Evolutionary conservation across 352 stramenopile genomes (phyloP), one percentile per base, ranked within the genome.

Genomic region (Phytopythium boreale): DNA sequence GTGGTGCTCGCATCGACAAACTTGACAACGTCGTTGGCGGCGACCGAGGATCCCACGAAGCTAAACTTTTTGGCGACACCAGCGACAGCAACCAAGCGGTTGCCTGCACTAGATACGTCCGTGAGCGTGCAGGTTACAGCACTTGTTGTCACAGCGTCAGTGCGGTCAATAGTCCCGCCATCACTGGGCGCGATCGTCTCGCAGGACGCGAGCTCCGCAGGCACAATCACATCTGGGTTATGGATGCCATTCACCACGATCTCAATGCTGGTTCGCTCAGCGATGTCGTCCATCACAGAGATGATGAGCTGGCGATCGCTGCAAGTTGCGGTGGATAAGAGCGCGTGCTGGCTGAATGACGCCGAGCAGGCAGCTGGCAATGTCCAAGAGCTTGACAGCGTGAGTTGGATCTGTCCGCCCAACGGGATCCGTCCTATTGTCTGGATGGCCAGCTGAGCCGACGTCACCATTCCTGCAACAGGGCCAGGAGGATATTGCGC

Each of bases 1-100:
- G 67, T 77, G 1, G 82, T 89, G 26, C 67, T 87, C 4, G 66
- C 51, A 60, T 89, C 80, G 2, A 91, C 75, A 36, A 89, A 91
- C 31, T 91, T 91, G 22, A 91, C 56, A 0, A 84, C 62, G 41
- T 91, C 82, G 9, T 61, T 62, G n/a, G 52, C 19, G 11, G 63
- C 66, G 14, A 89, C 58, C 27, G 68, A 66, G 26, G 67, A 70
- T 24, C 82, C 82, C 31, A 83, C 59, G 44, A 89, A 88, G 2
- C 27, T 17, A 57, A 91, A 89, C 10, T 9, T 61, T 53, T 89
- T 91, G 8, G 46, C 36, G 7, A 85, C 70, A 14, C 75, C 79
- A 20, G 76, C 75, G 4, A 91, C 74, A 3, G 82, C 79, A 3
- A 82, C 76, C 15, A 85, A 71, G 36, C 64, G 66, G 47, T 91